These are phyloP conservation scores for Metarhizium humberi DNA, from an alignment of 2,329 filamentous ascomycete species.

Conservation along the genomic window DNA sequence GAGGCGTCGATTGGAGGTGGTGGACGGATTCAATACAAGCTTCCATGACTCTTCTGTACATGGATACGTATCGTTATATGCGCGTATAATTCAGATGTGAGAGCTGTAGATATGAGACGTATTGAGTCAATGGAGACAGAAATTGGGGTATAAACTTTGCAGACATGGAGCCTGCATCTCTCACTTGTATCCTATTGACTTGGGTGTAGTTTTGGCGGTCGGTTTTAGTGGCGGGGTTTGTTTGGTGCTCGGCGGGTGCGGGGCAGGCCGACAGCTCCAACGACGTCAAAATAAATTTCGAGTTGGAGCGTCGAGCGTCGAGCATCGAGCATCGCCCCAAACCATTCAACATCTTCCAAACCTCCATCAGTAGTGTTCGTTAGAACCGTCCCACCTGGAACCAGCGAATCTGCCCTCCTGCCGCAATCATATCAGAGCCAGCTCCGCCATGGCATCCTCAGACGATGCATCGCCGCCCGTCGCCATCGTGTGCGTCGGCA, in stretches of 20 bases:
- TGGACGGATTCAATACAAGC: background rate
- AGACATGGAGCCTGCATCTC: too few relatives aligned
- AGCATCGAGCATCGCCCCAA: background rate
- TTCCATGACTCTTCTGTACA: background rate
- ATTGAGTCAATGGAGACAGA: too few relatives aligned
- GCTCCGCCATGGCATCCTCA: conserved; percentile 22
- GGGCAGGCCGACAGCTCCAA: background rate
- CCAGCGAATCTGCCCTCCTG: background rate
- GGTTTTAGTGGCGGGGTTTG: background rate
- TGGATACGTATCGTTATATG: background rate
- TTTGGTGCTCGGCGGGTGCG: background rate
- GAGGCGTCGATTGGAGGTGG: background rate
- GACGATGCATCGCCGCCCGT: conserved; percentile 17
- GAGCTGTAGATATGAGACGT: too few relatives aligned
- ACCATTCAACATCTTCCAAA: background rate
- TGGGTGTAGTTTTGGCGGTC: too few relatives aligned
- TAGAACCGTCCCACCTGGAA: background rate
- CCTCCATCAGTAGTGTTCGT: background rate
- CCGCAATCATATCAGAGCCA: background rate
- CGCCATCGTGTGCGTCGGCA: conserved; percentile 86
- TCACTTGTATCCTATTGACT: too few relatives aligned
- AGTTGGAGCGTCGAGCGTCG: background rate
- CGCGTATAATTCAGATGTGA: too few relatives aligned
- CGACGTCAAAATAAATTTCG: background rate
- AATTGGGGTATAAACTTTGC: too few relatives aligned